Base-by-base conservation (phyloP, 2,329 filamentous ascomycete species). In the Sporothrix luriei region DNA sequence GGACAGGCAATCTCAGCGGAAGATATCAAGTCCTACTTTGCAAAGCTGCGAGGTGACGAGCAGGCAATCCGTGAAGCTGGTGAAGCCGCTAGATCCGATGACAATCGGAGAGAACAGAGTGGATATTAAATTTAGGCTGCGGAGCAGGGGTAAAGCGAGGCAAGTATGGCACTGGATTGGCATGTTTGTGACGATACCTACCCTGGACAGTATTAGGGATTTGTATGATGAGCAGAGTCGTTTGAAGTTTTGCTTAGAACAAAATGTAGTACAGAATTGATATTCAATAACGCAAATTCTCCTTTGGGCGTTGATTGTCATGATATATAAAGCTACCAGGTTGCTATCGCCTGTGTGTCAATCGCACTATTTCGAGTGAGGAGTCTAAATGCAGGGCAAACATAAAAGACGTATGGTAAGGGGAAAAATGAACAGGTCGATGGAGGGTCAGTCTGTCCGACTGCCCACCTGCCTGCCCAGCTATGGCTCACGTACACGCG, bases 11-110 rank as follows among this genome's bases (percentile, higher is more conserved):
- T 99, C 26, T 90, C 93, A 1, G 94, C 94, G 0, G 95, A 99
- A 77, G 94, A 98, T 79, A 95, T 99, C 80, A 99, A 97, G 79
- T 88, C 88, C 2, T 97, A 97, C 78, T 99, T 99, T 84, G 94
- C 94, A 66, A 94, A 95, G 81, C 80, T 99, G 74, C 87, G 95
- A 73, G 95, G 95, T 70, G 95, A 98, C 79, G 91, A 93, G 57
- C 82, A 91, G 74, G 91, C 84, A 0, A 92, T 93, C 69, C 83
- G 83, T 74, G 85, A 88, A 73, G 89, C 89, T 0, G 85, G 84
- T 16, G 83, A 85, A 68, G 82, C 82, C 29, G 85, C 85, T 9
- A 79, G 76, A 33, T 77, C 78, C 52, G 77, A 78, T 5, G 80
- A 80, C 69, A 73, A 78, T 24, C 79, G 85, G 68, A 78, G 78